Evolutionary conservation across 768 basidiomycete species (phyloP).

Genomic region (Pulveroboletus sp.): DNA sequence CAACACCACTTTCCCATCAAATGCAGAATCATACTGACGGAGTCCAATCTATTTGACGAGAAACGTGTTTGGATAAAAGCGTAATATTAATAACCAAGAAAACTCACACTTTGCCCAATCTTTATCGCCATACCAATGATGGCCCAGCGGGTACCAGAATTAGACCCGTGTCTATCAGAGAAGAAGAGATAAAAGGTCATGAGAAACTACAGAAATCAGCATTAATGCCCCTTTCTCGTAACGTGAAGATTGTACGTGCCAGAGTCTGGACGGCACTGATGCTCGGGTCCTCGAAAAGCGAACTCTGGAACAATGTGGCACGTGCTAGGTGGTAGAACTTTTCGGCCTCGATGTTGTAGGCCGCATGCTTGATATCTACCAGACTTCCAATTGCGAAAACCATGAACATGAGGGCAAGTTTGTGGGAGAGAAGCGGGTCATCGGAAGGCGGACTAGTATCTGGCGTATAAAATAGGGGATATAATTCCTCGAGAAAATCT

Average conservation of each 20-base stretch:
- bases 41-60: constrained; percentile 53
- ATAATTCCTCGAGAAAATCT: constrained; percentile 59
- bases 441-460: constrained; percentile 42
- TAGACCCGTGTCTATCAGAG: constrained; percentile 62
- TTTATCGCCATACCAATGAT: constrained; percentile 69
- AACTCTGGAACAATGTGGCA: constrained; percentile 59
- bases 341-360: constrained; percentile 65
- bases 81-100: constrained; percentile 11
- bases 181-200: constrained; percentile 72
- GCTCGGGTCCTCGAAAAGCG: constrained; percentile 66
- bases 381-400: constrained; percentile 63
- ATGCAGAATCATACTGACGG: constrained; percentile 41
- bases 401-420: constrained; percentile 62
- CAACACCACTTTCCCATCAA: not conserved
- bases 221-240: constrained; percentile 30
- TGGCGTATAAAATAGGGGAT: constrained; percentile 51
- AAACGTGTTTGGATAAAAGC: not conserved
- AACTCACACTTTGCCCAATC: constrained; percentile 64
- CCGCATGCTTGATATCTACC: constrained; percentile 51
- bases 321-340: constrained; percentile 66
- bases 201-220: constrained; percentile 43
- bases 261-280: constrained; percentile 64
- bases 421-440: constrained; percentile 53
- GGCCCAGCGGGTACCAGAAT: constrained; percentile 61
- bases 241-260: constrained; percentile 36